Evolutionary conservation across 192 early-diverging fungal genomes (phyloP).

Genomic region (Podila verticillata): DNA sequence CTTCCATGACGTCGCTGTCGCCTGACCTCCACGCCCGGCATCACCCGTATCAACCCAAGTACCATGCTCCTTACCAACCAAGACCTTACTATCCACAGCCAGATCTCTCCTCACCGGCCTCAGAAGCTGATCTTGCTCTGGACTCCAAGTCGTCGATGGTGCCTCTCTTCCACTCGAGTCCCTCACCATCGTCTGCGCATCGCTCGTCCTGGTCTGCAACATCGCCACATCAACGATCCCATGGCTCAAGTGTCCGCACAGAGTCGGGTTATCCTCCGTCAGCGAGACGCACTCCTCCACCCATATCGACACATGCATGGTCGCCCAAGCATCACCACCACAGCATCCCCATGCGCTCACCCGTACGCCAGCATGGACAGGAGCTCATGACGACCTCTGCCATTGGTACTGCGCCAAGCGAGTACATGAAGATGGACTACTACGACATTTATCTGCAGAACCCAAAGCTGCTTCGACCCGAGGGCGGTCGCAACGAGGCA

Average conservation of each 20-base stretch:
- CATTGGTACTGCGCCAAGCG: conserved; percentile 21
- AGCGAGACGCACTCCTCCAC: not conserved
- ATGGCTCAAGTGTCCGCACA: not conserved
- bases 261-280: not conserved
- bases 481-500: conserved; percentile 32
- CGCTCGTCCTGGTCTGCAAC: not conserved
- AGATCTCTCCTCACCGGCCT: not conserved
- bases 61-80: not conserved
- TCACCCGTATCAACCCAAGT: not conserved
- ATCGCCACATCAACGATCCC: not conserved
- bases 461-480: conserved; percentile 30
- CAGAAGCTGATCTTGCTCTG: not conserved
- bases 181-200: not conserved
- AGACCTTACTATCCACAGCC: not conserved
- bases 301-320: conserved; percentile 10
- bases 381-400: conserved; percentile 26
- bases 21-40: conserved; percentile 15
- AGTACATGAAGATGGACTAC: conserved; percentile 38
- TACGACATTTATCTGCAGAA: conserved; percentile 34
- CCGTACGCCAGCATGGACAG: conserved; percentile 25
- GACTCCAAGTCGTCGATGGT: not conserved
- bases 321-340: conserved; percentile 30
- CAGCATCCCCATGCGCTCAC: conserved; percentile 28
- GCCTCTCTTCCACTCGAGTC: not conserved
- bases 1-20: conserved; percentile 16